Evolutionary conservation across 139 green algal genomes (phyloP), one percentile per base, ranked within the genome.

Genomic region (Volvox africanus): DNA sequence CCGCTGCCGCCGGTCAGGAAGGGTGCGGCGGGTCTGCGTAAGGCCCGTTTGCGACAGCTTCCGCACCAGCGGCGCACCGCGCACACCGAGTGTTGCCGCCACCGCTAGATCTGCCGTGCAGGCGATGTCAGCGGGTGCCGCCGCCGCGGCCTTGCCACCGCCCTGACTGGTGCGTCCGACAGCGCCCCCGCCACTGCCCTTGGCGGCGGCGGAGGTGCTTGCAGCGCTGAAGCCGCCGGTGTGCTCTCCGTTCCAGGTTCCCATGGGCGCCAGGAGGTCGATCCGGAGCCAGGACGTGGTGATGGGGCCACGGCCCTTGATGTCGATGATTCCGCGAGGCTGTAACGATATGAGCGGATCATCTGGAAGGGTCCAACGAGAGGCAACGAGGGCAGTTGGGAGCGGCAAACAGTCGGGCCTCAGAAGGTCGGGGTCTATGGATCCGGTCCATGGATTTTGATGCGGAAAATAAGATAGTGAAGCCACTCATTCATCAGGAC

Each of bases 21-120:
- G 69, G 37, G 69, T 21, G 5, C 84, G 84, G 16, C 18, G 68
- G 36, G 83, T 89, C 26, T 32, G 26, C 68, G 67, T 50, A 22
- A 89, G 68, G 36, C 83, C 83, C 68, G 83, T 88, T n/a, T 71
- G 36, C 24, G 83, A 89, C n/a, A 89, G 68, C 84, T 89, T 89
- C 3, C 84, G 84, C 3, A 89, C 69, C 68, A 89, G 84, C 37
- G 84, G 84, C 68, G 84, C 84, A 28, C 84, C 84, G 0, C 44
- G 28, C 37, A 89, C 69, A 17, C 84, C 84, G 67, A 89, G 50
- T 16, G 69, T 32, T 71, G 84, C 84, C 69, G 84, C 84, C 69
- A 89, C 84, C 1, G 84, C 84, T 16, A 89, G 84, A 55, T 89
- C 84, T 11, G 84, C 84, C 26, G 84, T 82, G 55, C 84, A 89